These are phyloP conservation scores for Mimosa pudica DNA, from an alignment of 306 rosid genomes.

Conservation along the genomic window DNA sequence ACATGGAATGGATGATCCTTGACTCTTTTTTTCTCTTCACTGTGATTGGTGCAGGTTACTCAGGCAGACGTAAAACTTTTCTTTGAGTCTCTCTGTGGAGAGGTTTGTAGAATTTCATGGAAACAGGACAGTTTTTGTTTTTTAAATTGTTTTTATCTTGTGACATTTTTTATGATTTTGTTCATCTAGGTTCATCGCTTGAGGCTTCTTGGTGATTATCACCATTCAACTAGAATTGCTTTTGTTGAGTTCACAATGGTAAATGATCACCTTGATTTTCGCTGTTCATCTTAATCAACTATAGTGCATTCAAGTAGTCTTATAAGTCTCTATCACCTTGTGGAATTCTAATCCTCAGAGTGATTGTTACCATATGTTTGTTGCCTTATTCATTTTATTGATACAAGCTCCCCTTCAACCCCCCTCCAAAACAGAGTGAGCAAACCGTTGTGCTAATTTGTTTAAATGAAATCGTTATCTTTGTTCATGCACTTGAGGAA, in stretches of 20 bases:
- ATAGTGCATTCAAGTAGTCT: too few species aligned
- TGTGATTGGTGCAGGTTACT: slow-evolving; percentile 66
- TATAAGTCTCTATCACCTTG: too few species aligned
- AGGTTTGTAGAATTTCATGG: slow-evolving; percentile 58
- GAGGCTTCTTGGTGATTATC: slow-evolving; percentile 98
- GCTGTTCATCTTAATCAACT: not conserved
- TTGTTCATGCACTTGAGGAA: not conserved
- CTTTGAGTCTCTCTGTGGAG: slow-evolving; percentile 95
- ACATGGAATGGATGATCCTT: slow-evolving; percentile 11
- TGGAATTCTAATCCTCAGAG: too few species aligned
- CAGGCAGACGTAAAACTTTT: slow-evolving; percentile 90
- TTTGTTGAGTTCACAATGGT: slow-evolving; percentile 91
- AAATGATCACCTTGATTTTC: slow-evolving; percentile 34
- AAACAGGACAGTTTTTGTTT: slow-evolving; percentile 12
- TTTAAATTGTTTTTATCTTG: slow-evolving; percentile 29
- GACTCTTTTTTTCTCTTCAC: slow-evolving; percentile 25
- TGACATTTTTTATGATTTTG: slow-evolving; percentile 25
- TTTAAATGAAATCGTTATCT: not conserved
- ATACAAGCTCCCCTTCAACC: not conserved
- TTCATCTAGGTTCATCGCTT: slow-evolving; percentile 78
- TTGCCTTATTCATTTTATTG: not conserved
- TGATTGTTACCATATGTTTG: slow-evolving; percentile 20
- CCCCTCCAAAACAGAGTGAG: not conserved
- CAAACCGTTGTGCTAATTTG: not conserved
- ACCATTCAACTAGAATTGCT: slow-evolving; percentile 95